Conservation (phyloP, 1,139 yeast genomes). For the Scheffersomyces lignicola region DNA sequence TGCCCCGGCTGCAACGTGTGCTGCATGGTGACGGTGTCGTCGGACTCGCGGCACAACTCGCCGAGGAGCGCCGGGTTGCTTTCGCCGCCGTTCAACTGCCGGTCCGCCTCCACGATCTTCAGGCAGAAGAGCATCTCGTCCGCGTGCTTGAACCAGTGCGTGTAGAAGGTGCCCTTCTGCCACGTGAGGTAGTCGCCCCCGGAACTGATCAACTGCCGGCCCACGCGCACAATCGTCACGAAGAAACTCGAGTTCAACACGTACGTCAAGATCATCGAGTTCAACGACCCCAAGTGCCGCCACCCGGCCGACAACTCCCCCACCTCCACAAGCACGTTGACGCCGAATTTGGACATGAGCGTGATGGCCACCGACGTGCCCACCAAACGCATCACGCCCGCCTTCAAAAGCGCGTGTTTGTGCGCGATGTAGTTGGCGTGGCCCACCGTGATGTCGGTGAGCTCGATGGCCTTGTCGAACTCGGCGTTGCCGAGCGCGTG, state of each 20-base stretch:
- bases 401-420: constrained; percentile 28
- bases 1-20: constrained; percentile 33
- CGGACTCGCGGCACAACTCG: constrained; percentile 38
- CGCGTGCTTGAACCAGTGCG: constrained; percentile 64
- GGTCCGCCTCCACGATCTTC: constrained; percentile 65
- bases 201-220: constrained; percentile 43
- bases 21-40: constrained; percentile 23
- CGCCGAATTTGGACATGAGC: constrained; percentile 38
- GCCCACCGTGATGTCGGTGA: constrained; percentile 65
- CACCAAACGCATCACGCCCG: constrained; percentile 30
- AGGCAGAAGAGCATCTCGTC: constrained; percentile 71
- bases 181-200: constrained; percentile 63
- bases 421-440: constrained; percentile 46
- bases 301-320: constrained; percentile 35
- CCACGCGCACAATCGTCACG: constrained; percentile 58
- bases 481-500: constrained; percentile 60
- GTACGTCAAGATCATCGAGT: constrained; percentile 65
- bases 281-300: constrained; percentile 51
- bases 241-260: constrained; percentile 61
- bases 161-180: constrained; percentile 66
- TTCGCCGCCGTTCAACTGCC: constrained; percentile 48
- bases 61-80: constrained; percentile 34
- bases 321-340: constrained; percentile 33
- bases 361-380: constrained; percentile 37
- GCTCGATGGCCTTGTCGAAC: constrained; percentile 53